phyloP scores from a whole-genome alignment of 768 basidiomycete genomes.

The Lentinus tigrinus region DNA sequence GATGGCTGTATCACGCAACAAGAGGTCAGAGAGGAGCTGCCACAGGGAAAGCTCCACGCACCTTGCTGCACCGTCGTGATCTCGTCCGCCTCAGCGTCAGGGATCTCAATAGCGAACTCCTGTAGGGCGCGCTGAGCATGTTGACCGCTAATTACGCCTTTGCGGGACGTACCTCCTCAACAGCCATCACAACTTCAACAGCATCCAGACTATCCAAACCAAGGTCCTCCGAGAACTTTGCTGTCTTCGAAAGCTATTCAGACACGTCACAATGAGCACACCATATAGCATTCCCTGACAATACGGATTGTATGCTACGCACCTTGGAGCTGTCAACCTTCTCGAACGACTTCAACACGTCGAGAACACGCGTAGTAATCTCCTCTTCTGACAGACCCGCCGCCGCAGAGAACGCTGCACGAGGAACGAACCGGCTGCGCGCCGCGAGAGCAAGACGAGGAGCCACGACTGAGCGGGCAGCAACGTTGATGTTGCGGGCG shows the following conservation, averaged over 20 bases:
- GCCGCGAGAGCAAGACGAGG: constrained; percentile 19
- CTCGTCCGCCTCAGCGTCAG: constrained; percentile 93
- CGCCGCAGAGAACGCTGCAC: constrained; percentile 63
- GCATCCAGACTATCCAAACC: constrained; percentile 95
- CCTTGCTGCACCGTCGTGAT: constrained; percentile 92
- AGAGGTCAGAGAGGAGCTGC: not conserved
- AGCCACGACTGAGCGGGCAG: constrained; percentile 34
- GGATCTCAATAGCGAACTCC: constrained; percentile 98
- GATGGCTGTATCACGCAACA: constrained; percentile 58
- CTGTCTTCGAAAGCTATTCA: constrained; percentile 58
- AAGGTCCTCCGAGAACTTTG: constrained; percentile 78
- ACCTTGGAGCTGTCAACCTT: constrained; percentile 82
- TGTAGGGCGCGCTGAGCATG: constrained; percentile 31
- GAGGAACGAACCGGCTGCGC: constrained; percentile 29
- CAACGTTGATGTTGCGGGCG: constrained; percentile 49
- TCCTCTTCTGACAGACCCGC: constrained; percentile 63
- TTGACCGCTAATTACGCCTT: not conserved
- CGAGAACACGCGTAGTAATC: constrained; percentile 74
- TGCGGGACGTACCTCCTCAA: constrained; percentile 74
- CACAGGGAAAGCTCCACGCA: constrained; percentile 33
- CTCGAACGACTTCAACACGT: constrained; percentile 86
- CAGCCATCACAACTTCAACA: constrained; percentile 98
- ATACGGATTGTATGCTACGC: not conserved
- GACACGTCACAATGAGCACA: not conserved
- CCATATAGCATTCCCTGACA: not conserved